Evolutionary conservation across 2,329 filamentous ascomycete genomes (phyloP), one percentile per base, ranked within the genome.

Genomic region (Penicillium paneum): DNA sequence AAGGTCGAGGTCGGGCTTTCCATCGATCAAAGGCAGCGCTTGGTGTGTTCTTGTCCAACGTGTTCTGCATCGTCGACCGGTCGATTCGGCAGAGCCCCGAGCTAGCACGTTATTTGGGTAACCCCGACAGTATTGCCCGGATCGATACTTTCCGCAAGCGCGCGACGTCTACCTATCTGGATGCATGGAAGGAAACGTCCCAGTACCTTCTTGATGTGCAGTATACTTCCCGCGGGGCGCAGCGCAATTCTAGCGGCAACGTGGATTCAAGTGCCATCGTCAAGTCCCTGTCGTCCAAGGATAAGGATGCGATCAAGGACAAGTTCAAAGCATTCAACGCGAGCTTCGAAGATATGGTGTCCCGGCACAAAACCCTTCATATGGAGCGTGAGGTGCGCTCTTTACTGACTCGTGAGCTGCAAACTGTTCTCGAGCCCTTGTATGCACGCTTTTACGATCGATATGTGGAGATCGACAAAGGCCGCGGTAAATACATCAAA

Each of bases 381-480:
- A 96, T 97, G 90, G 94, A 99, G 76, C 84, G 85, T 24, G 93
- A 97, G 70, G 93, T 97, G 31, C 84, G 91, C 40, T 82, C 84
- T 58, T 84, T 88, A 74, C 83, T 97, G 66, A 87, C 85, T 15
- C 86, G 87, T 64, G 92, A 97, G 68, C 87, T 97, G 60, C 90
- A 94, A 71, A 87, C 87, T 65, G 90, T 96, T 76, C 87, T 99
- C 52, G 93, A 97, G 76, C 92, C 93, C 51, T 81, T 99, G 13
- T 99, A 99, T 76, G 89, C 88, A 58, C 83, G 94, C 42, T 99
- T 99, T 76, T 97, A 91, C 86, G 94, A 97, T 74, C 84, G 93
- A 28, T 99, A 99, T 71, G 92, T 97, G 71, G 94, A 97, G 75
- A 86, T 97, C 61, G 93, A 97, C 76, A 97, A 96, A 78, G 94